phyloP scores from a whole-genome alignment of 768 basidiomycete species.

The Botryobasidium botryosum region DNA sequence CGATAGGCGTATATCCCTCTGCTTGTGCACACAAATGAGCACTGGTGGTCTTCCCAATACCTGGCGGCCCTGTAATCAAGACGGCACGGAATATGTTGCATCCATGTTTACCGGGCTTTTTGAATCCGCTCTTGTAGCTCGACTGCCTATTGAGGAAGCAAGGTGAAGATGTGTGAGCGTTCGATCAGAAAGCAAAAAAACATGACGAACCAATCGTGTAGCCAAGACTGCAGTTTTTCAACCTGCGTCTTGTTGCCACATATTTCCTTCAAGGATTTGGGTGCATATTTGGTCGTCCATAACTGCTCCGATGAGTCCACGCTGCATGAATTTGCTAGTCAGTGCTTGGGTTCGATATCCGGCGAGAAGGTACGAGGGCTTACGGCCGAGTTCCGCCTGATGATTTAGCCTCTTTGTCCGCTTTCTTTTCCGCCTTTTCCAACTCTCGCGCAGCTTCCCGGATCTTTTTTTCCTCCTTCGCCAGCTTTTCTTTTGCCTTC shows the following conservation, averaged over 20 bases:
- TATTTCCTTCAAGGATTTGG: constrained; percentile 69
- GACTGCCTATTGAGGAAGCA: constrained; percentile 38
- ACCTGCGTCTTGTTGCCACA: constrained; percentile 90
- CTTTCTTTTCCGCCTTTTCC: constrained; percentile 50
- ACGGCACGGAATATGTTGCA: constrained; percentile 79
- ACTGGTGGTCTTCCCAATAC: constrained; percentile 94
- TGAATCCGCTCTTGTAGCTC: constrained; percentile 61
- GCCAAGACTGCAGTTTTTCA: constrained; percentile 77
- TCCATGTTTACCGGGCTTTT: constrained; percentile 83
- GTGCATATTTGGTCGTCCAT: constrained; percentile 94
- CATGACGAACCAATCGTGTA: constrained; percentile 59
- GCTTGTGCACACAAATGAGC: constrained; percentile 84
- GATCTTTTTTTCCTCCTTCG: constrained; percentile 66
- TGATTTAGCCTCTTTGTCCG: constrained; percentile 21
- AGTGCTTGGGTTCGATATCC: too few relatives aligned
- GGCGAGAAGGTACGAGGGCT: too few relatives aligned
- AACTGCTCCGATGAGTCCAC: constrained; percentile 40
- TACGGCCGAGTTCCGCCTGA: too few relatives aligned
- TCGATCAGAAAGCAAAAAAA: background rate
- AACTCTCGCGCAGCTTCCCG: constrained; percentile 58
- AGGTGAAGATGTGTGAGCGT: background rate
- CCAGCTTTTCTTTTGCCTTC: constrained; percentile 63
- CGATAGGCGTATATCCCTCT: constrained; percentile 85
- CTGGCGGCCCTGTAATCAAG: constrained; percentile 84
- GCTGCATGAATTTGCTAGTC: background rate